These are phyloP conservation scores for Dictyophora rubrovolvata DNA, from an alignment of 768 basidiomycete genomes.

Conservation along the genomic window DNA sequence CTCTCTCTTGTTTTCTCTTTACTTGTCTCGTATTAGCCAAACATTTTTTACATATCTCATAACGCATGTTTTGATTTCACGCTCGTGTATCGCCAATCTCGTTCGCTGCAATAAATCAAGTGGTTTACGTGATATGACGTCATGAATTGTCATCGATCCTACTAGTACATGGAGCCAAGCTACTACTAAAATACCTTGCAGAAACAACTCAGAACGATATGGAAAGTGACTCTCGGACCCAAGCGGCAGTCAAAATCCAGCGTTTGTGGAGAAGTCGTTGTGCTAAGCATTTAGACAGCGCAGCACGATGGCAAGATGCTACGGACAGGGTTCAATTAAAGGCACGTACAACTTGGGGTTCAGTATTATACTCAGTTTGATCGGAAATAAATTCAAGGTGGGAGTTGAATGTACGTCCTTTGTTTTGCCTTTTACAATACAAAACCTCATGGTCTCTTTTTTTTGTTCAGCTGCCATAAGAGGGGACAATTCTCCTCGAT, in stretches of 20 bases:
- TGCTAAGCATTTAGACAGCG: slow-evolving; percentile 14
- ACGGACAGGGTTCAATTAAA: slow-evolving; percentile 26
- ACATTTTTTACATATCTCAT: slow-evolving; percentile 9
- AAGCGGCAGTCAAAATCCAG: slow-evolving; percentile 31
- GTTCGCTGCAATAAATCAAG: neutral
- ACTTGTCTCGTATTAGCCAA: slow-evolving; percentile 2
- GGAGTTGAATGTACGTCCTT: neutral
- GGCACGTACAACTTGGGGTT: slow-evolving; percentile 18
- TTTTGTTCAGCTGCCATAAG: slow-evolving; percentile 32
- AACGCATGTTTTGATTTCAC: slow-evolving; percentile 4
- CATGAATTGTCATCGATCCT: neutral
- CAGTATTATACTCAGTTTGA: neutral
- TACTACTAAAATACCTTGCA: no score
- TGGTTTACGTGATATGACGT: neutral
- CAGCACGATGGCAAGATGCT: slow-evolving; percentile 26
- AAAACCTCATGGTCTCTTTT: slow-evolving; percentile 13
- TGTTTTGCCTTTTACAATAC: neutral
- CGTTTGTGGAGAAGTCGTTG: slow-evolving; percentile 25
- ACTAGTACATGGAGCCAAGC: no score
- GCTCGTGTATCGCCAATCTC: slow-evolving; percentile 4
- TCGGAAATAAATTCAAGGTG: neutral
- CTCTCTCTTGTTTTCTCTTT: neutral
- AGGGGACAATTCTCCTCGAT: slow-evolving; percentile 34
- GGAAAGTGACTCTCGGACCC: neutral
- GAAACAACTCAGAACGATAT: neutral